These are phyloP conservation scores for Nemophila menziesii DNA, from an alignment of 257 asterid genomes.

Conservation along the genomic window DNA sequence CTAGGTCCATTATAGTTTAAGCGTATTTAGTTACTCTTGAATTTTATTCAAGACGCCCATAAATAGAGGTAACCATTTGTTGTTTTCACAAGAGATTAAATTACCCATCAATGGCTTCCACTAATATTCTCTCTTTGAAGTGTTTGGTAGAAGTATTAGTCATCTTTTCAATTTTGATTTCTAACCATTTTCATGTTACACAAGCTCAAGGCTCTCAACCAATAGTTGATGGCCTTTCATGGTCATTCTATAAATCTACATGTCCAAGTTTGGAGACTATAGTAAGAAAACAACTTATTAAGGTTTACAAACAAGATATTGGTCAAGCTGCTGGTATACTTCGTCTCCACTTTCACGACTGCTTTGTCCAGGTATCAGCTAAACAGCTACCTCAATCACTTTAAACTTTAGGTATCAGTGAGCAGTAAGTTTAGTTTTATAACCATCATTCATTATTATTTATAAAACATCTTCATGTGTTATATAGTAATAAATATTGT, in stretches of 20 bases:
- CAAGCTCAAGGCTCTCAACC: conserved; percentile 20
- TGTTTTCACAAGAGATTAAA: background rate
- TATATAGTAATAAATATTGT: no score
- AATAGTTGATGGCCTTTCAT: conserved; percentile 21
- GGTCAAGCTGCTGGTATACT: conserved; percentile 22
- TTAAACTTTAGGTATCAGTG: no score
- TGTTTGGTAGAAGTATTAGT: conserved; percentile 2
- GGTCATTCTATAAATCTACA: conserved; percentile 15
- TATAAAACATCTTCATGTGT: no score
- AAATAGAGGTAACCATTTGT: background rate
- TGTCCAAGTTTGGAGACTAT: conserved; percentile 17
- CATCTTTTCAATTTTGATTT: conserved; percentile 2
- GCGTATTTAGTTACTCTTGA: no score
- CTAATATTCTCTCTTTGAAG: background rate
- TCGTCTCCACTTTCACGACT: conserved; percentile 24
- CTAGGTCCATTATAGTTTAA: no score
- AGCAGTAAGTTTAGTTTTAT: no score
- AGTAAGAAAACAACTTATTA: conserved; percentile 8
- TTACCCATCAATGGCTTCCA: background rate
- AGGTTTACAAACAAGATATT: conserved; percentile 10
- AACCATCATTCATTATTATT: no score
- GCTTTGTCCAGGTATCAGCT: conserved; percentile 19
- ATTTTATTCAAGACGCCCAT: background rate
- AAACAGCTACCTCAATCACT: no score
- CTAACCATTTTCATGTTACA: conserved; percentile 1